Evolutionary conservation across 768 basidiomycete species (phyloP).

Genomic region (Xerocomellus chrysenteron): DNA sequence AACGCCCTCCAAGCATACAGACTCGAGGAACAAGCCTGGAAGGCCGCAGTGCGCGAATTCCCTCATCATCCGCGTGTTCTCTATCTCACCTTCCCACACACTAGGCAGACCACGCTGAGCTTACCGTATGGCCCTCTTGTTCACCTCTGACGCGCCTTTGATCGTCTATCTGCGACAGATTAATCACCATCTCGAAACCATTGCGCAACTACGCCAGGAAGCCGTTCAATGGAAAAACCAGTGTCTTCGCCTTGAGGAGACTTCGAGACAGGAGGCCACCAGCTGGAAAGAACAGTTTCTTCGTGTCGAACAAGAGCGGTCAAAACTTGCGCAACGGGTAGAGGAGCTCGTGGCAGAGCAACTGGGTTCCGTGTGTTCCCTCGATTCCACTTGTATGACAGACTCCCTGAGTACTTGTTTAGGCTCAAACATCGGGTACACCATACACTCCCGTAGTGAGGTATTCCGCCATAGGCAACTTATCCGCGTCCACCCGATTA

Average conservation of each 20-base stretch:
- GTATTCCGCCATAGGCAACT: conserved; percentile 21
- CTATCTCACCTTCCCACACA: conserved; percentile 1
- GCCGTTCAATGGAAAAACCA: conserved; percentile 74
- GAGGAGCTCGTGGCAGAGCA: conserved; percentile 59
- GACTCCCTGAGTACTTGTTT: background rate
- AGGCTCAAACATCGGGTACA: conserved; percentile 18
- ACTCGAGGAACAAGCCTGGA: conserved; percentile 47
- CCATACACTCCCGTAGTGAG: conserved; percentile 36
- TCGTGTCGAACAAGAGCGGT: conserved; percentile 69
- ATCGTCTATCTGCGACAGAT: conserved; percentile 39
- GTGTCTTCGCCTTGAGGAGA: conserved; percentile 45
- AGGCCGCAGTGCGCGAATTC: conserved; percentile 47
- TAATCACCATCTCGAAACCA: conserved; percentile 57
- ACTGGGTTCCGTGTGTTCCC: conserved; percentile 39
- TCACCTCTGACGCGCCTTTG: background rate
- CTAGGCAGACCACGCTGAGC: conserved; percentile 55
- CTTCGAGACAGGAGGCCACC: conserved; percentile 47
- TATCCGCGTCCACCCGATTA: conserved; percentile 30
- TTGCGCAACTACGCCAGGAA: conserved; percentile 62
- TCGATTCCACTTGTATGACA: background rate
- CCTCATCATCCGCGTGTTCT: conserved; percentile 8
- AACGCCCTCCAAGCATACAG: conserved; percentile 31
- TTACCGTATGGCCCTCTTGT: conserved; percentile 42
- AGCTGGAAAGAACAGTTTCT: conserved; percentile 83
- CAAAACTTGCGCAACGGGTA: conserved; percentile 51